phyloP scores from a whole-genome alignment of 23 red algal genomes.

The Gracilariopsis chorda region DNA sequence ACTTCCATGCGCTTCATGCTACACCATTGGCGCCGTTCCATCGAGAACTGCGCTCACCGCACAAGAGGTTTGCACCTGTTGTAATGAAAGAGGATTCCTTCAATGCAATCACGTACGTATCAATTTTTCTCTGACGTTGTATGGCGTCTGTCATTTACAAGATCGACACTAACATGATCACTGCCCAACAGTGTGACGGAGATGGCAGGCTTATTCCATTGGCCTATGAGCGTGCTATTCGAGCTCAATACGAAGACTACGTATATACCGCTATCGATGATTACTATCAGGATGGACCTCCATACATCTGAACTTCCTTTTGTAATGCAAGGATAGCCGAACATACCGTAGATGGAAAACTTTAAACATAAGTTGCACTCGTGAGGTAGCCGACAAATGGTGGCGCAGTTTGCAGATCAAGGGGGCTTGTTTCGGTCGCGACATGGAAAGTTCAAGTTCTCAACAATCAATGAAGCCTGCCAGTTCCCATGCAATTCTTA shows the following conservation, averaged over 20 bases:
- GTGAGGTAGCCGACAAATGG: no score
- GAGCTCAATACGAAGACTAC: conserved; percentile 75
- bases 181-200: conserved; percentile 57
- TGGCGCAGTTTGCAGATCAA: no score
- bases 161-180: not conserved
- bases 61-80: conserved; percentile 51
- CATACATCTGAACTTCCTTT: conserved; percentile 43
- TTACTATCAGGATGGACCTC: conserved; percentile 65
- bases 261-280: conserved; percentile 57
- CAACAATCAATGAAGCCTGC: no score
- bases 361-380: no score
- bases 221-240: conserved; percentile 83
- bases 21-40: conserved; percentile 67
- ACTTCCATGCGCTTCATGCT: conserved; percentile 84
- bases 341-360: no score
- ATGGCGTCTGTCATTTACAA: not conserved
- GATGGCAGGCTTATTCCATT: conserved; percentile 84
- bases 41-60: not conserved
- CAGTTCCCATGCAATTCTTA: no score
- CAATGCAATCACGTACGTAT: conserved; percentile 72
- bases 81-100: conserved; percentile 58
- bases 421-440: no score
- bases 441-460: no score
- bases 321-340: no score
- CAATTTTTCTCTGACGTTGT: not conserved